Percentiles rank a stretch among this genome's conserved stretches.
Evolutionary conservation across 177 flowering plant genomes (phyloP).

Genomic region (Telopea speciosissima): DNA sequence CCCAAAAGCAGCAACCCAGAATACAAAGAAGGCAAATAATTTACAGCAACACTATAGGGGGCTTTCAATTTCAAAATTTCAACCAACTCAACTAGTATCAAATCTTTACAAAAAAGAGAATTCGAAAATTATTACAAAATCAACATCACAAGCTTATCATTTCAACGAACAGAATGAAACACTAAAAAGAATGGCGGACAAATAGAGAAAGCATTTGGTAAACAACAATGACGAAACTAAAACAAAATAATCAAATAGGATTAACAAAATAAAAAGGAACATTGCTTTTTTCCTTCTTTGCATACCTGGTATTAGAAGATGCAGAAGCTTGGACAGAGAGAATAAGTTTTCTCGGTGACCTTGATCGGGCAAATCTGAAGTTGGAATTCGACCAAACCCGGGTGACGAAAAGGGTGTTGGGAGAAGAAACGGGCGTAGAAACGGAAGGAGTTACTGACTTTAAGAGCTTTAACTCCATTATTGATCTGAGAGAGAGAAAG

Average conservation of each 20-base stretch:
- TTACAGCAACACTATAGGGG: too few species aligned
- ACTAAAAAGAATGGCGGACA: background rate
- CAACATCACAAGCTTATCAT: background rate
- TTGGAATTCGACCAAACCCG: constrained; percentile 1
- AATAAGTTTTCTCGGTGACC: constrained; percentile 12
- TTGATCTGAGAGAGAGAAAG: background rate
- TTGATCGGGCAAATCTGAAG: constrained; percentile 1
- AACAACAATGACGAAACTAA: background rate
- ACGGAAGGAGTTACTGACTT: constrained; percentile 16
- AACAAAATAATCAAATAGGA: background rate
- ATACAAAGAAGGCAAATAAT: too few species aligned
- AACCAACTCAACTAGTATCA: background rate
- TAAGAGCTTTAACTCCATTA: constrained; percentile 40
- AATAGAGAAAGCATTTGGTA: background rate
- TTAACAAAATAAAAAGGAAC: background rate
- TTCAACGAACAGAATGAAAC: background rate
- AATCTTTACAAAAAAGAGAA: background rate
- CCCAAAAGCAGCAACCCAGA: too few species aligned
- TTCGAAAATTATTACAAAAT: background rate
- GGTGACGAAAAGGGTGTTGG: constrained; percentile 18
- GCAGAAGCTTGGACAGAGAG: constrained; percentile 18
- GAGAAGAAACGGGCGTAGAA: constrained; percentile 9
- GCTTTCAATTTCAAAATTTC: too few species aligned
- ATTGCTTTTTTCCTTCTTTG: too few species aligned
- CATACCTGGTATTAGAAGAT: too few species aligned